Conservation (phyloP, 805 yeast species). For the Isabelozyma heimii region DNA sequence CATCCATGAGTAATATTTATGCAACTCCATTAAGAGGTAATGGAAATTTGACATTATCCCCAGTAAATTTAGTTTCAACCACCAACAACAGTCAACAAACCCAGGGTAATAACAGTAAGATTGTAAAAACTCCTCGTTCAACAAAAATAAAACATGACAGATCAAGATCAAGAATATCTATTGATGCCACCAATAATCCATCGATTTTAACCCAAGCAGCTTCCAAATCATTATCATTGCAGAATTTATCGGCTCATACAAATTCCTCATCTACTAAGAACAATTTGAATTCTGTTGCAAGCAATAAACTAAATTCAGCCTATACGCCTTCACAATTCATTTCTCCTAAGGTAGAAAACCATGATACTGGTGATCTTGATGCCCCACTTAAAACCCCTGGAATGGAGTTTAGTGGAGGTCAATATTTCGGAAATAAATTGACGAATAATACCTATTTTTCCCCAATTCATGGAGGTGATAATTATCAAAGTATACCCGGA, state of each 20-base stretch:
- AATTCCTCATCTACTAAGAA: neutral
- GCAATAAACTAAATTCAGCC: conserved; percentile 23
- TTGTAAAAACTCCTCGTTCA: conserved; percentile 36
- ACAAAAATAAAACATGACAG: conserved; percentile 32
- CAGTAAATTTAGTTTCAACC: conserved; percentile 16
- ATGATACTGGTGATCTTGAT: conserved; percentile 16
- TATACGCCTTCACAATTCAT: conserved; percentile 24
- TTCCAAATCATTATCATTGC: conserved; percentile 2
- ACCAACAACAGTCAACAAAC: neutral
- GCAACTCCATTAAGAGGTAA: conserved; percentile 34
- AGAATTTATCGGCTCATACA: conserved; percentile 1
- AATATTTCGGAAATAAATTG: neutral
- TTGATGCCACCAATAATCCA: conserved; percentile 27
- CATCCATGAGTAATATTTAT: conserved; percentile 19
- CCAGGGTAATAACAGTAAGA: conserved; percentile 13
- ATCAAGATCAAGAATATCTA: conserved; percentile 38
- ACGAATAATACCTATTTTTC: conserved; percentile 10
- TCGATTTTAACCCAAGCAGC: conserved; percentile 9
- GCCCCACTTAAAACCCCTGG: conserved; percentile 21
- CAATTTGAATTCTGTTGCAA: neutral
- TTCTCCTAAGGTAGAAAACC: conserved; percentile 20
- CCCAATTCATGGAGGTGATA: conserved; percentile 7
- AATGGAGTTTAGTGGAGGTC: neutral
- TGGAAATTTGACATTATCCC: conserved; percentile 14
- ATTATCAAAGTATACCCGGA: conserved; percentile 1